Evolutionary conservation across 495 filamentous ascomycete genomes (phyloP), one percentile per base, ranked within the genome.

Genomic region (Halenospora varia): DNA sequence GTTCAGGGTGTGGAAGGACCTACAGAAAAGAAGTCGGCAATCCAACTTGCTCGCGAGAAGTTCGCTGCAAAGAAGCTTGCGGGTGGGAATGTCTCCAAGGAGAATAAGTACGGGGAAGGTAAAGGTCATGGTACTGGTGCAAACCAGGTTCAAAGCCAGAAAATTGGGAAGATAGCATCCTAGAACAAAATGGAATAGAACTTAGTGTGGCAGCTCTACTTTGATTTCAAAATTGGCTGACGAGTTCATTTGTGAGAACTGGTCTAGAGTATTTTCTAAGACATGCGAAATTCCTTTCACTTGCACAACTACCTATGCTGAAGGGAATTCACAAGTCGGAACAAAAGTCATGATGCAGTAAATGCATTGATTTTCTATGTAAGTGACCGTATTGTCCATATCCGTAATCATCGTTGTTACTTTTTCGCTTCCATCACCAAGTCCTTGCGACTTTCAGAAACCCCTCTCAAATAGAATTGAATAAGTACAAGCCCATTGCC

Each of bases 1-100:
- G 23, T 23, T 3, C 18, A 51, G 10, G 48, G 15, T 19, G 22
- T n/a, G 4, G 17, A 15, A 20, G 41, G 59, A 2, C 4, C 40
- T 3, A 19, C 24, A 10, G n/a, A 41, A n/a, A n/a, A 44, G 13
- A 63, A 63, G 48, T 59, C 59, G 20, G 62, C 59, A 8, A 65
- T 65, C 41, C 55, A 65, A 42, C 55, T 62, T 19, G 62, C 62
- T 10, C 25, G 62, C 10, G 62, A 65, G 51, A 61, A 60, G 42
- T 59, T 59, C 47, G 62, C 62, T 23, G 62, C 62, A 2, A 46
- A 25, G 6, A 62, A 65, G 53, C 11, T 46, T 10, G 57, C 41
- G 8, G 41, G 53, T 17, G 24, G 26, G 48, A 51, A 2, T 2
- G 18, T 40, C 35, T 40, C 42, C 11, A 17, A 6, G 11, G 13